phyloP scores from a whole-genome alignment of 306 rosid genomes.

The Dryas alaskensis region DNA sequence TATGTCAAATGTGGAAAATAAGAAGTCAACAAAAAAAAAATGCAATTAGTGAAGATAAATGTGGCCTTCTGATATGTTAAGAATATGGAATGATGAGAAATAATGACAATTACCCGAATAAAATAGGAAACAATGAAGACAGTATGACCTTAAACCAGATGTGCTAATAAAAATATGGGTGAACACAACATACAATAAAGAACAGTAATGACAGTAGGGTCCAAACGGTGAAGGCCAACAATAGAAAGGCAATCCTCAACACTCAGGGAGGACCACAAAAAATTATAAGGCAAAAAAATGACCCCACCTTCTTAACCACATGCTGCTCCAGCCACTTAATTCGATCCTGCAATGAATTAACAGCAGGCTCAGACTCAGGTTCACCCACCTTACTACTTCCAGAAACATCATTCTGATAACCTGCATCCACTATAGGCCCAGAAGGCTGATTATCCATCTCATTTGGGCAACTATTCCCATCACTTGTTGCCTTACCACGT shows the following conservation, averaged over 20 bases:
- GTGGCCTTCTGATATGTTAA: not conserved
- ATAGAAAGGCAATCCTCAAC: not conserved
- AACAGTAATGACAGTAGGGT: not conserved
- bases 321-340: constrained; percentile 56
- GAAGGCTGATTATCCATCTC: constrained; percentile 61
- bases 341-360: constrained; percentile 49
- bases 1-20: constrained; percentile 8
- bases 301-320: constrained; percentile 55
- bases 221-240: not conserved
- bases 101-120: not conserved
- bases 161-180: not conserved
- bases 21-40: not conserved
- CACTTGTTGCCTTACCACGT: constrained; percentile 48
- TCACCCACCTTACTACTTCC: constrained; percentile 54
- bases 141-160: not conserved
- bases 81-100: not conserved
- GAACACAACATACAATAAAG: not conserved
- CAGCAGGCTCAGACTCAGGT: constrained; percentile 48
- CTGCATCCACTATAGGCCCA: constrained; percentile 47
- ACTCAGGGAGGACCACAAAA: not conserved
- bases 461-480: constrained; percentile 55
- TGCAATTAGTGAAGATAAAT: not conserved
- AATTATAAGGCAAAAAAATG: not conserved
- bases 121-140: not conserved
- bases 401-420: constrained; percentile 41